Percentiles rank a stretch among this genome's conserved stretches.
These are phyloP conservation scores for Acer negundo DNA, from an alignment of 345 rosid species.

Conservation along the genomic window DNA sequence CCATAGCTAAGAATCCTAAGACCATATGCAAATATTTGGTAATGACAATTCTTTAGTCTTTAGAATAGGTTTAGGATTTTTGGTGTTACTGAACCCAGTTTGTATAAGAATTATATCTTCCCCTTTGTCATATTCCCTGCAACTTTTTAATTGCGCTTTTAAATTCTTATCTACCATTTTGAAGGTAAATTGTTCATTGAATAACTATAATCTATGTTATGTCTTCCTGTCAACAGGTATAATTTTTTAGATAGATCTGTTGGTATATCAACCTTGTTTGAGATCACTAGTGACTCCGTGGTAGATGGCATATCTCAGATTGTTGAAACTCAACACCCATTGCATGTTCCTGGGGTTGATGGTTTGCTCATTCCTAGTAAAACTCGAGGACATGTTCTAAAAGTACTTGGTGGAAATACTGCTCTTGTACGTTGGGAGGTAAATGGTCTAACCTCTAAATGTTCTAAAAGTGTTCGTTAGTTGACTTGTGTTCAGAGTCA, in stretches of 20 bases:
- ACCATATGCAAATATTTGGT: not conserved
- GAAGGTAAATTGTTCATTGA: not conserved
- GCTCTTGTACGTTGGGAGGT: constrained; percentile 99
- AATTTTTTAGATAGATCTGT: constrained; percentile 85
- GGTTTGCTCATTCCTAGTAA: constrained; percentile 69
- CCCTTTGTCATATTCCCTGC: not conserved
- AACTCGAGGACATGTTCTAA: constrained; percentile 78
- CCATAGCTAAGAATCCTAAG: not conserved
- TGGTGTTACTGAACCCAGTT: not conserved
- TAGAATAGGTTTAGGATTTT: not conserved
- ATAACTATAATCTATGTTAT: not conserved
- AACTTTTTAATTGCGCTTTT: not conserved
- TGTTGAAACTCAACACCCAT: constrained; percentile 65
- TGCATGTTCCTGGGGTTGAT: constrained; percentile 80
- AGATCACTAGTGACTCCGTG: constrained; percentile 54
- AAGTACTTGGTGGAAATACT: constrained; percentile 53
- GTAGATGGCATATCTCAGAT: constrained; percentile 54
- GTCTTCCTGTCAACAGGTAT: constrained; percentile 56
- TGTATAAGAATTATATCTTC: constrained; percentile 2
- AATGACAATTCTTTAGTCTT: not conserved
- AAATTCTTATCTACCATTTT: not conserved
- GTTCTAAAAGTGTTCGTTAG: constrained; percentile 13
- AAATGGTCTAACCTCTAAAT: constrained; percentile 22
- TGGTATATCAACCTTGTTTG: constrained; percentile 78
- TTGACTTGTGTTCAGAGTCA: constrained; percentile 1